A percentile compares a stretch with the other conserved stretches of the same genome.
phyloP scores from a whole-genome alignment of 2,329 filamentous ascomycete genomes.

The Metarhizium humberi region DNA sequence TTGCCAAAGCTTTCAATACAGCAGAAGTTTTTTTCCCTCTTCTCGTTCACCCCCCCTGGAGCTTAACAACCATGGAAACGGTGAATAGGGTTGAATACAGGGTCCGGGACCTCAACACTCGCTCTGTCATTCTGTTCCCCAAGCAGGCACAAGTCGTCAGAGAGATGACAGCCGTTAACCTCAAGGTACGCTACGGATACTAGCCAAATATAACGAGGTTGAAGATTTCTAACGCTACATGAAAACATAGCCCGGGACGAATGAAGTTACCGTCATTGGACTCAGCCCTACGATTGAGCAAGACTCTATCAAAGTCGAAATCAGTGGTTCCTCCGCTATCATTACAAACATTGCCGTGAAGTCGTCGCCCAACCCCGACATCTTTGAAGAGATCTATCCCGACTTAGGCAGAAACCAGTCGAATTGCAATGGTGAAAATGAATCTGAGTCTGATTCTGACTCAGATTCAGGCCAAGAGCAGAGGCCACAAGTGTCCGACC shows the following conservation, averaged over 20 bases:
- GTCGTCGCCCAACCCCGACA: conserved; percentile 42
- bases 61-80: conserved; percentile 23
- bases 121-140: conserved; percentile 56
- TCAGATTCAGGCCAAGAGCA: conserved; percentile 14
- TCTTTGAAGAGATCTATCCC: conserved; percentile 42
- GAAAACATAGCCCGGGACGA: conserved; percentile 37
- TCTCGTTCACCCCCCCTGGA: too few relatives aligned
- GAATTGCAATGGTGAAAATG: conserved; percentile 18
- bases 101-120: conserved; percentile 47
- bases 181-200: conserved; percentile 13
- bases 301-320: conserved; percentile 52
- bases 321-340: conserved; percentile 38
- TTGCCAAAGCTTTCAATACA: too few relatives aligned
- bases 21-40: too few relatives aligned
- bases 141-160: conserved; percentile 50
- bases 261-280: conserved; percentile 48
- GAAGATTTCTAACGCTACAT: too few relatives aligned
- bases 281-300: conserved; percentile 46
- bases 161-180: conserved; percentile 43
- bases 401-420: conserved; percentile 22
- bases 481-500: conserved; percentile 8
- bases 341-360: conserved; percentile 54
- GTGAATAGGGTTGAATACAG: conserved; percentile 39
- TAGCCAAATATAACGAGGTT: too few relatives aligned
- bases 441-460: conserved; percentile 9